Evolutionary conservation across 129 eudicot species (phyloP), one percentile per base, ranked within the genome.

Genomic region (Chrysanthemum seticuspe): DNA sequence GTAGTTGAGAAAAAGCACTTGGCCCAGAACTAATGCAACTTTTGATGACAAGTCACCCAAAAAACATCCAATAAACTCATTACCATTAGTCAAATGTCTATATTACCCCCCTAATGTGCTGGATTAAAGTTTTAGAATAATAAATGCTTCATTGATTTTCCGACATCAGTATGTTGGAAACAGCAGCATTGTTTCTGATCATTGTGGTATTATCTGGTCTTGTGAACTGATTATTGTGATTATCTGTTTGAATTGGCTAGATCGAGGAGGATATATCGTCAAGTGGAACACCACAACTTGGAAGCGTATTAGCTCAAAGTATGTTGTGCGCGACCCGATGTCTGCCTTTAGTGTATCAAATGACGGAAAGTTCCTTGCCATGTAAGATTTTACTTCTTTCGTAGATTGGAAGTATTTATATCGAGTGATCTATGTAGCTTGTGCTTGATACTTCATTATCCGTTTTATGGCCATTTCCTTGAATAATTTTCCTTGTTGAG

Each of bases 271-370:
- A 71, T 77, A 87, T 74, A 87, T 92, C 19, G 76, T 87, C 18
- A 86, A 86, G 73, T 92, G 88, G 87, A 78, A 84, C 75, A 76
- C 96, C 62, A 75, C 83, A 58, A 73, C 92, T n/a, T 92, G 98
- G 98, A 84, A 71, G 69, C 83, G 94, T 66, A 83, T 87, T 45
- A 84, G 83, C 76, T 83, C 91, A 64, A 87, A 85, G 71, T 81
- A 65, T 44, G 67, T 89, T 16, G 75, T 76, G 19, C 78, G 83
- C 2, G 95, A 92, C 72, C 84, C 96, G 27, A 70, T 92, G 71
- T 83, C 85, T 76, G 94, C 98, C 11, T 89, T 92, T 40, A 74
- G 67, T 80, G 85, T 85, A 64, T 92, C 98, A 69, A 45, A 84
- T 54, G 85, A 92, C 57, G 98, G 96, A 48, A 89, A 87, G 77